Percentiles rank a stretch among this genome's conserved stretches.
These are phyloP conservation scores for Ganoderma boninense DNA, from an alignment of 1,284 basidiomycete genomes.

Conservation along the genomic window DNA sequence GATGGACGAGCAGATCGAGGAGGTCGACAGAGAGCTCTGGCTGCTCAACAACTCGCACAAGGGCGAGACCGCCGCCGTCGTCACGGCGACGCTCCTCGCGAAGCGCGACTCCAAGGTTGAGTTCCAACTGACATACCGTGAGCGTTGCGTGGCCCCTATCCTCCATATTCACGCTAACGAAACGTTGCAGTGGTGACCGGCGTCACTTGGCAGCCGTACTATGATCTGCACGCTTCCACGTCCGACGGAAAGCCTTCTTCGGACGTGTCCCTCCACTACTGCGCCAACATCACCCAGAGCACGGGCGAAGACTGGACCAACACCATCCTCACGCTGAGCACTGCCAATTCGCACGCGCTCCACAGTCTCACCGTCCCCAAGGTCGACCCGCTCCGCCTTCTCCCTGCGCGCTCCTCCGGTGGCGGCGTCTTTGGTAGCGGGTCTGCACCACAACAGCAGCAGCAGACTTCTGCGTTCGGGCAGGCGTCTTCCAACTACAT, in stretches of 20 bases:
- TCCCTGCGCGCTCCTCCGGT: neutral
- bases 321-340: slow-evolving; percentile 20
- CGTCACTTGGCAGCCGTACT: slow-evolving; percentile 60
- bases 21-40: slow-evolving; percentile 42
- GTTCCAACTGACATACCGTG: slow-evolving; percentile 63
- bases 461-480: no score
- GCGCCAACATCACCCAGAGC: slow-evolving; percentile 59
- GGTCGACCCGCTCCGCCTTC: neutral
- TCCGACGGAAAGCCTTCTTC: slow-evolving; percentile 51
- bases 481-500: no score
- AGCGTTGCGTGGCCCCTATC: slow-evolving; percentile 31
- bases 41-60: slow-evolving; percentile 38
- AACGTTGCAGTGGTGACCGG: slow-evolving; percentile 50
- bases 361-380: slow-evolving; percentile 15
- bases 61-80: slow-evolving; percentile 46
- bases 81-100: slow-evolving; percentile 49
- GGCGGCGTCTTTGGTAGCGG: neutral
- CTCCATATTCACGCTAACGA: no score
- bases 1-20: slow-evolving; percentile 50
- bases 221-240: slow-evolving; percentile 64
- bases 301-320: slow-evolving; percentile 71
- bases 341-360: slow-evolving; percentile 18
- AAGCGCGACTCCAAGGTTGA: slow-evolving; percentile 47
- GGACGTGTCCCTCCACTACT: slow-evolving; percentile 60
- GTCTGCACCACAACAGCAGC: neutral